Evolutionary conservation across 106 monocot genomes (phyloP).

Genomic region (Allium fistulosum): DNA sequence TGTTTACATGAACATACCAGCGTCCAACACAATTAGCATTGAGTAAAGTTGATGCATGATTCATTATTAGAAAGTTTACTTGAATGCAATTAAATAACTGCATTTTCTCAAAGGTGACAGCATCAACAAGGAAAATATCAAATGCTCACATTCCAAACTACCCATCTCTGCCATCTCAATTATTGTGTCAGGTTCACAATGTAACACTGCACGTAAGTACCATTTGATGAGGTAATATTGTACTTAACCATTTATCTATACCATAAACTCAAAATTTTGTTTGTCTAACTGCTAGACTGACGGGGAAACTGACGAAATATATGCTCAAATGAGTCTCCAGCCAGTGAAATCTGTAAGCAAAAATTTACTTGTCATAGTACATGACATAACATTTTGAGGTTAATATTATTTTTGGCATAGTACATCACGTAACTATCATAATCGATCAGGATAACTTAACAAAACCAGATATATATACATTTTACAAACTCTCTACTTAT

Average conservation of each 20-base stretch:
- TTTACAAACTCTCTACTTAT: too few species aligned
- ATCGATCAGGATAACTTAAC: too few species aligned
- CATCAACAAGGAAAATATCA: constrained; percentile 55
- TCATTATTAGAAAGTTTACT: background rate
- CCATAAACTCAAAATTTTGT: too few species aligned
- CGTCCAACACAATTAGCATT: background rate
- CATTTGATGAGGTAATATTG: background rate
- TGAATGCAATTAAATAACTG: background rate
- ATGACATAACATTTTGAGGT: too few species aligned
- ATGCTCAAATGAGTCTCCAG: constrained; percentile 92
- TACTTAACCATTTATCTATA: too few species aligned
- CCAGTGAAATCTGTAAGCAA: constrained; percentile 83
- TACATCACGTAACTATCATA: too few species aligned
- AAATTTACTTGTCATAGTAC: background rate
- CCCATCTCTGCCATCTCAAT: constrained; percentile 71
- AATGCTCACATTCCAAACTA: constrained; percentile 73
- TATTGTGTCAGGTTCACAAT: constrained; percentile 80
- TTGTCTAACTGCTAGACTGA: constrained; percentile 48
- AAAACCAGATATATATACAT: too few species aligned
- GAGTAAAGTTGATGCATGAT: background rate
- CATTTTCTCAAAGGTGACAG: constrained; percentile 49
- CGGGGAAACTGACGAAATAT: constrained; percentile 90
- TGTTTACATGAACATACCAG: background rate
- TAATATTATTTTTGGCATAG: too few species aligned
- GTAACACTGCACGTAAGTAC: constrained; percentile 73